These are phyloP conservation scores for Biancaea sappan DNA, from an alignment of 306 rosid genomes.

Conservation along the genomic window DNA sequence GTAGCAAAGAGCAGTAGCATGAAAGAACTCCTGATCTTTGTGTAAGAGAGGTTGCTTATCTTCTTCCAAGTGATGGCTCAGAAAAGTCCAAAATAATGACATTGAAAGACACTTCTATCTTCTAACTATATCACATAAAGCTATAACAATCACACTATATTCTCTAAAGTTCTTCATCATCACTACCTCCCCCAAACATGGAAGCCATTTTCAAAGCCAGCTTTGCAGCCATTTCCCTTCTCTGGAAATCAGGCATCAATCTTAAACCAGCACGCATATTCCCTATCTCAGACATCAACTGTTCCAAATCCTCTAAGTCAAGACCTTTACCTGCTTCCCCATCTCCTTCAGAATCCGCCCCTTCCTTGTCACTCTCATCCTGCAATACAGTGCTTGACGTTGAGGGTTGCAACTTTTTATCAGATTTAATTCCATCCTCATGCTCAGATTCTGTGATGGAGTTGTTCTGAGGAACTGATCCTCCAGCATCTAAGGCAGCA, in stretches of 20 bases:
- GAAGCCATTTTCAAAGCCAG: slow-evolving; percentile 86
- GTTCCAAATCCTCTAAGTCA: slow-evolving; percentile 81
- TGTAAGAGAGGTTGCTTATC: slow-evolving; percentile 21
- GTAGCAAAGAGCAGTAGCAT: background rate
- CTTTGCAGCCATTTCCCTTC: slow-evolving; percentile 89
- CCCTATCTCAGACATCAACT: slow-evolving; percentile 87
- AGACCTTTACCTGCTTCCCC: slow-evolving; percentile 40
- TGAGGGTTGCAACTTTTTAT: slow-evolving; percentile 38
- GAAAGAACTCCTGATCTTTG: background rate
- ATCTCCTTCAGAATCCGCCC: slow-evolving; percentile 42
- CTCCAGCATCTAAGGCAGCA: slow-evolving; percentile 46
- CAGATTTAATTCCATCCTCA: slow-evolving; percentile 37
- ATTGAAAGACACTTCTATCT: background rate
- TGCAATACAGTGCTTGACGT: slow-evolving; percentile 41
- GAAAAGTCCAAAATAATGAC: background rate
- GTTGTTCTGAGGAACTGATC: slow-evolving; percentile 34
- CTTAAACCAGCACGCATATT: slow-evolving; percentile 76
- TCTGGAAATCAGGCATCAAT: slow-evolving; percentile 90
- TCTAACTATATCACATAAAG: slow-evolving; percentile 5
- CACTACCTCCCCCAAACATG: slow-evolving; percentile 78
- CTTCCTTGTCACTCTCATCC: slow-evolving; percentile 39
- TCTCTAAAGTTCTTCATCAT: slow-evolving; percentile 55
- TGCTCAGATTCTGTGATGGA: slow-evolving; percentile 23
- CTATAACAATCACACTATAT: background rate
- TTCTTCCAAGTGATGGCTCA: background rate